Base-by-base conservation (phyloP, 768 basidiomycete species). In the Tephrocybe sp. region DNA sequence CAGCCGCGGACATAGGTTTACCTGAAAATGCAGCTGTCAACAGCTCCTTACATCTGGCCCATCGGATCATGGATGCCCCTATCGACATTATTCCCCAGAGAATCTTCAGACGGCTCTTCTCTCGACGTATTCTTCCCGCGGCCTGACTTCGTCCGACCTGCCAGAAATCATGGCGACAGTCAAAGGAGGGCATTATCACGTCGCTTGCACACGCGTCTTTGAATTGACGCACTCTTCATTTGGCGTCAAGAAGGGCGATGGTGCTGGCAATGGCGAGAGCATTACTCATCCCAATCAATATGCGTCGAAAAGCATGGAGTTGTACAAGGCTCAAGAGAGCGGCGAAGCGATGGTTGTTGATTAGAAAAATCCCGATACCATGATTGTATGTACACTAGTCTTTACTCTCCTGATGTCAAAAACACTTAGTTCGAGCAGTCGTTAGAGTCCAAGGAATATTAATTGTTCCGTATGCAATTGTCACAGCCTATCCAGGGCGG, bases 221-320 rank as follows among this genome's bases (percentile, higher is more conserved):
- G 97, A 99, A 71, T 77, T 97, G 24, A 97, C 94, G 21, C 96
- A 98, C 65, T 70, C 75, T 19, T 65, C 66, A 16, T 71, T 66
- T 52, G 84, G 87, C 8, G 83, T 96, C 42, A 86, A 81, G 70
- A 95, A 90, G 65, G 94, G 94, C 2, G 92, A 97, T 12, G 97
- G 96, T 0, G 59, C 95, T 36, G 91, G 92, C 7, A 79, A 69
- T 4, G 89, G 90, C 0, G 95, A 97, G 61, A 89, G 82, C 52
- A 89, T 98, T 19, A 89, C 85, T 9, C 97, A 99, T 70, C 97
- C 97, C 9, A 99, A 99, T 65, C 87, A 92, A 58, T 91, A 91
- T 55, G 84, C 84, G 0, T 77, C 84, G n/a, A 75, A 70, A 59
- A 90, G 89, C 56, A 82, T 86, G 57, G 86, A 88, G 59, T 63